Evolutionary conservation across 495 filamentous ascomycete species (phyloP).

Genomic region (Lentithecium fluviatile): DNA sequence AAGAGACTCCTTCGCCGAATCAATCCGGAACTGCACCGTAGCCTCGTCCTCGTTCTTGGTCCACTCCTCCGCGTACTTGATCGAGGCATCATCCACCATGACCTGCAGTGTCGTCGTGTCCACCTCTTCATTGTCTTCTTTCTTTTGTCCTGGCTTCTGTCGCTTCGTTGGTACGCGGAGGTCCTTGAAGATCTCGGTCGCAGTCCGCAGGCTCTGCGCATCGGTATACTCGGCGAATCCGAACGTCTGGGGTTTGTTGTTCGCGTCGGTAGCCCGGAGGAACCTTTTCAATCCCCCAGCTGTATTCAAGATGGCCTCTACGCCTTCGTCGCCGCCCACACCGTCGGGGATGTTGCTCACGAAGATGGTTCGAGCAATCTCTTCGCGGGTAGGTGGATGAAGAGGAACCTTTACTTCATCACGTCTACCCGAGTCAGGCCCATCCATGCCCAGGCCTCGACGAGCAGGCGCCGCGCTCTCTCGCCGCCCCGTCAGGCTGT

Average conservation of each 20-base stretch:
- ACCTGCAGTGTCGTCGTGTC: slow-evolving; percentile 43
- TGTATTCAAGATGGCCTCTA: slow-evolving; percentile 76
- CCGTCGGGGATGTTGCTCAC: slow-evolving; percentile 82
- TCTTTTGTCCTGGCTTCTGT: slow-evolving; percentile 56
- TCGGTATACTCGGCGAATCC: slow-evolving; percentile 98
- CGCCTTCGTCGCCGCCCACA: slow-evolving; percentile 70
- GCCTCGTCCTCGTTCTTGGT: slow-evolving; percentile 66
- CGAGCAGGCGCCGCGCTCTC: slow-evolving; percentile 51
- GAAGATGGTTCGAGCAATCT: slow-evolving; percentile 87
- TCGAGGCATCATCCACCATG: slow-evolving; percentile 75
- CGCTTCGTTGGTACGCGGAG: slow-evolving; percentile 81
- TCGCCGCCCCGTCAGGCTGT: slow-evolving; percentile 36
- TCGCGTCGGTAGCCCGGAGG: slow-evolving; percentile 77
- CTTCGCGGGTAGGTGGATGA: slow-evolving; percentile 82
- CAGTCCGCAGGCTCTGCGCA: slow-evolving; percentile 79
- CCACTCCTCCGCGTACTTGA: slow-evolving; percentile 78
- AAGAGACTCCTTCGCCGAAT: slow-evolving; percentile 64
- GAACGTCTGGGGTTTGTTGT: slow-evolving; percentile 82
- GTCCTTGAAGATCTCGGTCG: slow-evolving; percentile 81
- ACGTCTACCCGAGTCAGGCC: slow-evolving; percentile 61
- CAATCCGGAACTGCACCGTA: slow-evolving; percentile 64
- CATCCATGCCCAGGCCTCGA: slow-evolving; percentile 50
- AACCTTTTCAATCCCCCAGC: slow-evolving; percentile 80
- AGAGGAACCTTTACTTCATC: slow-evolving; percentile 69
- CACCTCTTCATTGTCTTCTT: slow-evolving; percentile 41